Evolutionary conservation across 2,329 filamentous ascomycete genomes (phyloP).

Genomic region (Colletotrichum somersetense): DNA sequence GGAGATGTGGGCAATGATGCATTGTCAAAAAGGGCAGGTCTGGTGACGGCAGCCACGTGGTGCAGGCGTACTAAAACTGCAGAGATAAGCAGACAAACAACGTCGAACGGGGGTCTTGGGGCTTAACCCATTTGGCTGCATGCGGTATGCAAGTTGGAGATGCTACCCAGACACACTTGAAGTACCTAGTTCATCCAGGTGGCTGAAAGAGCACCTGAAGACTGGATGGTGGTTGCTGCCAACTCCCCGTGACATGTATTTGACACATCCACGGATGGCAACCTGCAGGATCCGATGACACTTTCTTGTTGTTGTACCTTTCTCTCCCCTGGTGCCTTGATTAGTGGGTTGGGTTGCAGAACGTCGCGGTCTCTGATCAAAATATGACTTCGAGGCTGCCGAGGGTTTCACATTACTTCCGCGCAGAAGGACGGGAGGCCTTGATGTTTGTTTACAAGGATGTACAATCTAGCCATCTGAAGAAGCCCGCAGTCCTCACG

Average conservation of each 20-base stretch:
- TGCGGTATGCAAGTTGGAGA: conserved; percentile 3
- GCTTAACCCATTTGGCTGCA: conserved; percentile 1
- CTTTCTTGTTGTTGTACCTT: neutral
- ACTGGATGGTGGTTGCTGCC: neutral
- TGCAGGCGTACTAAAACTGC: conserved; percentile 16
- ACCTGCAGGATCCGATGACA: neutral
- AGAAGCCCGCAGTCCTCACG: neutral
- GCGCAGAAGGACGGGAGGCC: neutral
- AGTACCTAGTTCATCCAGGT: conserved; percentile 12
- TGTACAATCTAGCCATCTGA: no score
- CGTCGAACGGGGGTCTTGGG: neutral
- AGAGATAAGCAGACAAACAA: conserved; percentile 1
- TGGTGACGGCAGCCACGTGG: conserved; percentile 34
- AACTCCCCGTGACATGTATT: conserved; percentile 4
- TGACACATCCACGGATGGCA: neutral
- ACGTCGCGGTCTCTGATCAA: neutral
- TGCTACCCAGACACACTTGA: neutral
- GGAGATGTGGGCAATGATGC: conserved; percentile 1
- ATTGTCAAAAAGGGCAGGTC: conserved; percentile 4
- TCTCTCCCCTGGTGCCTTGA: neutral
- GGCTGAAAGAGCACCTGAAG: conserved; percentile 1
- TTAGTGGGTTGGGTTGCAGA: neutral
- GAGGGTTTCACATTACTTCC: neutral
- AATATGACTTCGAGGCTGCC: neutral
- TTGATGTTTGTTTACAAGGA: neutral